Conservation (phyloP, 2,329 filamentous ascomycete genomes). For the Didymella pinodella region DNA sequence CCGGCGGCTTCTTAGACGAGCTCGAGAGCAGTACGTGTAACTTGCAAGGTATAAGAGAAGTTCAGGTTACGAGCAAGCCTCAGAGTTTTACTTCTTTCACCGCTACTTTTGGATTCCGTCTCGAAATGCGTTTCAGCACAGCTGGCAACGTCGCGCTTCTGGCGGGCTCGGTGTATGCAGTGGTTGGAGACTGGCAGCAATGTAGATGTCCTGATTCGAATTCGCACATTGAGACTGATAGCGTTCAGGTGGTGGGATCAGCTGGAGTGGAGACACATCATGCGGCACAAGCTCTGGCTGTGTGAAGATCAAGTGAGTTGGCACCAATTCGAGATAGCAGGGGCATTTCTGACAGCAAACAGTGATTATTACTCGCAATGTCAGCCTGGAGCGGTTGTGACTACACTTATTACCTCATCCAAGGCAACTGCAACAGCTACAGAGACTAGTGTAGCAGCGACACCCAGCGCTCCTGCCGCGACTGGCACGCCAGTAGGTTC, state of each 20-base stretch:
- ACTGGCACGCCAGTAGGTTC: constrained; percentile 38
- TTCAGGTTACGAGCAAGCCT: no score
- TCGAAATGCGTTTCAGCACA: constrained; percentile 35
- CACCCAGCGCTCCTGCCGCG: constrained; percentile 29
- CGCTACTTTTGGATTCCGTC: no score
- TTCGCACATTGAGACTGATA: background rate
- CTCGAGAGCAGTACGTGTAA: background rate
- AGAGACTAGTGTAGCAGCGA: constrained; percentile 20
- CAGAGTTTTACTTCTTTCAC: no score
- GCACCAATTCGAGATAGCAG: background rate
- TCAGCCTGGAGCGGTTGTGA: constrained; percentile 45
- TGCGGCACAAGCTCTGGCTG: constrained; percentile 41
- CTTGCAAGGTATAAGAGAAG: constrained; percentile 6
- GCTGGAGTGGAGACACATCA: constrained; percentile 36
- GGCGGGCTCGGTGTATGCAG: constrained; percentile 34
- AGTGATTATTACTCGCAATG: constrained; percentile 54
- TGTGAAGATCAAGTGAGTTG: constrained; percentile 42
- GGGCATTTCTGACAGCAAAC: background rate
- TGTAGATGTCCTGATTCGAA: constrained; percentile 29
- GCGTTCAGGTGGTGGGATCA: constrained; percentile 40
- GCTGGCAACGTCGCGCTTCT: constrained; percentile 34
- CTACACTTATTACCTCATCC: constrained; percentile 25
- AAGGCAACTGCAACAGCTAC: constrained; percentile 19
- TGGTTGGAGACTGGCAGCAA: constrained; percentile 45
- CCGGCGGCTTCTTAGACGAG: constrained; percentile 12